Evolutionary conservation across 2,329 filamentous ascomycete genomes (phyloP), one percentile per base, ranked within the genome.

Genomic region (Apiospora koreana): DNA sequence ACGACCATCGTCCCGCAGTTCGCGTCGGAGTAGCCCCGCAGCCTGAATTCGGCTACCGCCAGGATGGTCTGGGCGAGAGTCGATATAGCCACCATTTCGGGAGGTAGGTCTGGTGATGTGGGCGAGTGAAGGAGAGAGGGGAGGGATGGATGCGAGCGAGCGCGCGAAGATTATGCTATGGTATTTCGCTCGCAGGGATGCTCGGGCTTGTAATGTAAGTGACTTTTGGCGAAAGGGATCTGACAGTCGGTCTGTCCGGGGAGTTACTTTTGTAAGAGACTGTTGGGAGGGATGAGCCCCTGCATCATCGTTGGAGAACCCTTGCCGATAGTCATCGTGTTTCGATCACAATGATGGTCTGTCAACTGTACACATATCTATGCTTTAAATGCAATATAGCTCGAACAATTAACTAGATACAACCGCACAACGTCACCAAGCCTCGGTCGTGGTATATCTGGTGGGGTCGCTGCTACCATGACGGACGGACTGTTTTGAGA

Each of bases 371-470:
- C 41, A 43, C 14, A 41, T 41, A 12, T 41, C 14, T 2, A 18
- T 58, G 50, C 54, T 62, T 62, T 62, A 62, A 62, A 62, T 38
- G 31, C 54, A 38, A 62, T 38, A 31, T 62, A 62, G 54, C 54
- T 43, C 41, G 41, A 18, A 16, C 54, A 62, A 6, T n/a, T 38
- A 21, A 21, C 54, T 38, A n/a, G 54, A 62, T 62, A n/a, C 54
- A 10, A 62, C 31, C 21, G 4, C 54, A 14, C 8, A 62, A 62
- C 54, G 54, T 62, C 54, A 62, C 18, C 31, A 62, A 21, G 54
- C 54, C 54, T 35, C 31, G 54, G 31, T 23, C 21, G 50, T 38
- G 54, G 54, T 38, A 35, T 62, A 62, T 62, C 54, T n/a, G 54
- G 54, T 38, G 54, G 54, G 35, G 54, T 62, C 54, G 18, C 54